Evolutionary conservation across 1,284 basidiomycete genomes (phyloP).

Genomic region (Malassezia globosa): DNA sequence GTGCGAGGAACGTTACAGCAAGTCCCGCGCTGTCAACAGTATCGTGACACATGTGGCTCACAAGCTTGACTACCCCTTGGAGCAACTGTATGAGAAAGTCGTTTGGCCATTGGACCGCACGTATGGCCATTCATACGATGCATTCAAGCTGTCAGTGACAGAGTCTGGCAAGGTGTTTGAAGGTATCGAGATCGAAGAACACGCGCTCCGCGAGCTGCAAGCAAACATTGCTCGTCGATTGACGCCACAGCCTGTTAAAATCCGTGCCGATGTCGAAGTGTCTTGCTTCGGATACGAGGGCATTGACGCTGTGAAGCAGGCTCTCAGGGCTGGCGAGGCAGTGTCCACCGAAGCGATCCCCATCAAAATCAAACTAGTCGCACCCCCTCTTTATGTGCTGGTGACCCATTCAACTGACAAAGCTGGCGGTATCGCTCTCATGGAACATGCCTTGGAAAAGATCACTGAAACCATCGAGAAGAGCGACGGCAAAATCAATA

Average conservation of each 20-base stretch:
- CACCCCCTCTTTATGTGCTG: conserved; percentile 89
- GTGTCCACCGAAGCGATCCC: conserved; percentile 81
- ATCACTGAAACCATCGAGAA: conserved; percentile 80
- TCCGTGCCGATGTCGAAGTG: conserved; percentile 92
- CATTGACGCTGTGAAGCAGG: conserved; percentile 94
- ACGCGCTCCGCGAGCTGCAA: conserved; percentile 62
- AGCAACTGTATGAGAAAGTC: conserved; percentile 76
- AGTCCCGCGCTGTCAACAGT: conserved; percentile 60
- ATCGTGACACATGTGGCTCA: conserved; percentile 44
- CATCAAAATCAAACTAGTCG: conserved; percentile 92
- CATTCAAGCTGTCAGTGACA: conserved; percentile 91
- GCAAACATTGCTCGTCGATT: conserved; percentile 84
- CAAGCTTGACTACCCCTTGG: conserved; percentile 51
- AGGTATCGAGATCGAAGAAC: conserved; percentile 55
- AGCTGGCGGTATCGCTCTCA: conserved; percentile 77
- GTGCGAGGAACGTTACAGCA: conserved; percentile 97
- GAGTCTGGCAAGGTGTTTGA: conserved; percentile 77
- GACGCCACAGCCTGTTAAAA: conserved; percentile 96
- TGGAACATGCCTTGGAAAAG: conserved; percentile 83
- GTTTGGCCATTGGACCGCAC: conserved; percentile 85
- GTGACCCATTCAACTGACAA: conserved; percentile 96
- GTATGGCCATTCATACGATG: conserved; percentile 93
- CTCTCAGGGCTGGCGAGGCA: conserved; percentile 73
- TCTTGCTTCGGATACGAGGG: conserved; percentile 93
- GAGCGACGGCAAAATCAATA: conserved; percentile 60